Evolutionary conservation across 2,329 filamentous ascomycete species (phyloP).

Genomic region (Colletotrichum brevisporum): DNA sequence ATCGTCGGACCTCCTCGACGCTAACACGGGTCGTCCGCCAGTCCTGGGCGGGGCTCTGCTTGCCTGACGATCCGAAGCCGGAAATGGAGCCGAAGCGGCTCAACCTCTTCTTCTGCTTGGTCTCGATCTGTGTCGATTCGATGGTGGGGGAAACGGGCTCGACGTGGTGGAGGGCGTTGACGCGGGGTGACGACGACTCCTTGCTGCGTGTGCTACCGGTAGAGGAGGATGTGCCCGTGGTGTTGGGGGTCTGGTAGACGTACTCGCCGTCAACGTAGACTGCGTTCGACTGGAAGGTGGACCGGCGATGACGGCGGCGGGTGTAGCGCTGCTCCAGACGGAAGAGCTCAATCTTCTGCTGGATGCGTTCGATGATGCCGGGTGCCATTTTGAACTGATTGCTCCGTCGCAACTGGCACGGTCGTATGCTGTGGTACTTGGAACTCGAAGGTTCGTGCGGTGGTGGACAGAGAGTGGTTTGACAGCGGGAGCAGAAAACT

Average conservation of each 20-base stretch:
- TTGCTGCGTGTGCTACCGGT: slow-evolving; percentile 55
- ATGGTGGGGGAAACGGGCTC: slow-evolving; percentile 46
- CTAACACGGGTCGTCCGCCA: slow-evolving; percentile 56
- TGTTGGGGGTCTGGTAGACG: slow-evolving; percentile 78
- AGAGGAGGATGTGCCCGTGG: slow-evolving; percentile 67
- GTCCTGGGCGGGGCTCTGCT: slow-evolving; percentile 54
- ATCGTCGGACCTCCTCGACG: slow-evolving; percentile 42
- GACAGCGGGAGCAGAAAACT: slow-evolving; percentile 21
- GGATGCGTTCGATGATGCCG: slow-evolving; percentile 71
- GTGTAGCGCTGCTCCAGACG: slow-evolving; percentile 96
- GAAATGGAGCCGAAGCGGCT: slow-evolving; percentile 71
- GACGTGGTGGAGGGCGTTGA: slow-evolving; percentile 55
- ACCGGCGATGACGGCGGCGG: slow-evolving; percentile 86
- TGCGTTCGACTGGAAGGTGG: slow-evolving; percentile 89
- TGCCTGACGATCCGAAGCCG: slow-evolving; percentile 62
- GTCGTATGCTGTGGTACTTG: background rate
- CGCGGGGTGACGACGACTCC: slow-evolving; percentile 46
- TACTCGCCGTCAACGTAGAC: slow-evolving; percentile 97
- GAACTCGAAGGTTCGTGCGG: slow-evolving; percentile 3
- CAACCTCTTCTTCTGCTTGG: slow-evolving; percentile 61
- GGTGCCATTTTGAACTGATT: slow-evolving; percentile 57
- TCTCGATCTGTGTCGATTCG: slow-evolving; percentile 43
- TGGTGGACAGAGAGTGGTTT: background rate
- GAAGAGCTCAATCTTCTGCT: slow-evolving; percentile 87
- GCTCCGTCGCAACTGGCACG: background rate